These are phyloP conservation scores for Lactarius evosmus DNA, from an alignment of 768 basidiomycete genomes.

Conservation along the genomic window DNA sequence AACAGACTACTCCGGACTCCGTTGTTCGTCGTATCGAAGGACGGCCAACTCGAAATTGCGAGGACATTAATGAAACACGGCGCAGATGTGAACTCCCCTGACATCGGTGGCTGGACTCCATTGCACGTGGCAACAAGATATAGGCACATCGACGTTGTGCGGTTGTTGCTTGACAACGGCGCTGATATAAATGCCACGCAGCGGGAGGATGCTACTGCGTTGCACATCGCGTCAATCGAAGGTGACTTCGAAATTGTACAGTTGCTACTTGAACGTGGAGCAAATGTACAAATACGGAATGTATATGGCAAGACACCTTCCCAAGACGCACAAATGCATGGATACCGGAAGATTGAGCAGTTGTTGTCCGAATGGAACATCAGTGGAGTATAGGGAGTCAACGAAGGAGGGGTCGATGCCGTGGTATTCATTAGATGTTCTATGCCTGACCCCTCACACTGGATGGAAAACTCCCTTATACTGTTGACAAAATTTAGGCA, in stretches of 20 bases:
- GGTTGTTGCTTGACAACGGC: background rate
- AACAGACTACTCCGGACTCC: background rate
- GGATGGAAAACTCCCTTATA: no score
- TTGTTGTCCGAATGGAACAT: background rate
- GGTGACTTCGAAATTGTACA: background rate
- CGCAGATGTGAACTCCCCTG: background rate
- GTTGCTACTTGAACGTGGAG: background rate
- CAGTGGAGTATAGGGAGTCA: background rate
- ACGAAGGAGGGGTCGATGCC: no score
- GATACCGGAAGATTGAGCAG: background rate
- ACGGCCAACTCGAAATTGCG: background rate
- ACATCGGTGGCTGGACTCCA: background rate
- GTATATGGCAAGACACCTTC: background rate
- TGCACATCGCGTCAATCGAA: background rate
- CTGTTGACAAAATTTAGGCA: no score
- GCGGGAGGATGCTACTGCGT: background rate
- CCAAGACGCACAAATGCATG: background rate
- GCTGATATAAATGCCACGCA: background rate
- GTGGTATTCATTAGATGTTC: no score
- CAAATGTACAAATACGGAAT: background rate
- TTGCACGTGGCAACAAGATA: background rate
- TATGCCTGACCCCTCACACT: no score
- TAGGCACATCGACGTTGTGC: background rate
- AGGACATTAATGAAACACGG: background rate
- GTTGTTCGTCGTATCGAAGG: background rate